These are phyloP conservation scores for Phytophthora citrophthora DNA, from an alignment of 352 stramenopile genomes.

Conservation along the genomic window DNA sequence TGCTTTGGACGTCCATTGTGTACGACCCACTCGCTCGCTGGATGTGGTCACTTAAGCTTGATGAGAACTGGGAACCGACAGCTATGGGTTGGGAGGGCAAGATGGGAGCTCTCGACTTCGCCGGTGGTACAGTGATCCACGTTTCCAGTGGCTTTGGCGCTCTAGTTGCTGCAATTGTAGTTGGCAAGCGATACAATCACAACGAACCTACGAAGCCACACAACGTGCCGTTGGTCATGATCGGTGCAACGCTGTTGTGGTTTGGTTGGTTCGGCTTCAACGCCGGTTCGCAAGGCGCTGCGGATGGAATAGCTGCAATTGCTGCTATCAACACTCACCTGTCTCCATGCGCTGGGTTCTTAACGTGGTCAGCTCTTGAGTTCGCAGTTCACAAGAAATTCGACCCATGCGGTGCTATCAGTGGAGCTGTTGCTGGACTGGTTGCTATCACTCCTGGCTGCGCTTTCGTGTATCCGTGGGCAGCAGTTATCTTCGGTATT, in stretches of 20 bases:
- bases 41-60: constrained; percentile 80
- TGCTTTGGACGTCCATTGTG: constrained; percentile 82
- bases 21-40: constrained; percentile 88
- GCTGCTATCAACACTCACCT: constrained; percentile 80
- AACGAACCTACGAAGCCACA: constrained; percentile 70
- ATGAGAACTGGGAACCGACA: constrained; percentile 49
- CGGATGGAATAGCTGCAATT: constrained; percentile 66
- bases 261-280: constrained; percentile 90
- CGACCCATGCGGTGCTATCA: constrained; percentile 66
- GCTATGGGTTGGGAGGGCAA: constrained; percentile 70
- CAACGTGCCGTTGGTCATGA: constrained; percentile 87
- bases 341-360: constrained; percentile 58
- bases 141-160: constrained; percentile 78
- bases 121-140: constrained; percentile 84
- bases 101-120: constrained; percentile 81
- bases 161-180: constrained; percentile 68
- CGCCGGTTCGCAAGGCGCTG: constrained; percentile 61
- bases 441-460: constrained; percentile 76
- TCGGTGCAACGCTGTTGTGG: constrained; percentile 75
- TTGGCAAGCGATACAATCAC: constrained; percentile 80
- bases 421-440: constrained; percentile 67
- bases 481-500: constrained; percentile 74
- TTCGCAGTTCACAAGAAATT: constrained; percentile 62
- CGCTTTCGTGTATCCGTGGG: constrained; percentile 71
- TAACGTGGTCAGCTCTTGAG: constrained; percentile 72